Evolutionary conservation across 164 flowering plant genomes (phyloP), one percentile per base, ranked within the genome.

Genomic region (Houttuynia cordata): DNA sequence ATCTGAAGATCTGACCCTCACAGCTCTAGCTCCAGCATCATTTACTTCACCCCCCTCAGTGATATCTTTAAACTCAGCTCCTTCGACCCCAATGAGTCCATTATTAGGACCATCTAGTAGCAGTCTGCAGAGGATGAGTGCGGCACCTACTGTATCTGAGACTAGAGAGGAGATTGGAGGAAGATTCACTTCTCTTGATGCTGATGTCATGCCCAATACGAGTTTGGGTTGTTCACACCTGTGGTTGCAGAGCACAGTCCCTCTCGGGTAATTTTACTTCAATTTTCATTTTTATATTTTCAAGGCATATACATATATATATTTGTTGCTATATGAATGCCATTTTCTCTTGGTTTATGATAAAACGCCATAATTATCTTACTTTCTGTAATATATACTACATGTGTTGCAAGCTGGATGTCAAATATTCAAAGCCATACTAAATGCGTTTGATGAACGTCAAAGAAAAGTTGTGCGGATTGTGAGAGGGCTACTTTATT

Each of bases 161-260:
- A 67, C 64, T 61, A 72, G 72, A 65, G 83, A 64, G 53, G 76
- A 67, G 58, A 73, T n/a, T n/a, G n/a, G n/a, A 75, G 60, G 62
- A 59, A 69, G 62, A 59, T 71, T 86, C 25, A 68, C 62, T 67
- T 77, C 84, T 64, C 63, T 70, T 25, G 66, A 67, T 42, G 62
- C 81, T 56, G 95, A 84, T 76, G 86, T 74, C 52, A 70, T 88
- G 71, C 90, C 95, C 53, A 81, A 70, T 58, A 56, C 79, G 73
- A 88, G 79, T 62, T 65, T 83, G 70, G 80, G 83, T 41, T 87
- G 96, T 71, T 81, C 91, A 0, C 99, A 94, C 77, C 71, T 91
- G 34, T 94, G 97, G 96, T 80, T 94, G 73, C 97, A 91, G 77
- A 94, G 99, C 61, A 80, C 91, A 77, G 88, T 88, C 79, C 99